A percentile compares a stretch with the other conserved stretches of the same genome.
phyloP scores from a whole-genome alignment of 225 moss, liverwort and hornwort species.

The Bryoerythrophyllum caledonicum region DNA sequence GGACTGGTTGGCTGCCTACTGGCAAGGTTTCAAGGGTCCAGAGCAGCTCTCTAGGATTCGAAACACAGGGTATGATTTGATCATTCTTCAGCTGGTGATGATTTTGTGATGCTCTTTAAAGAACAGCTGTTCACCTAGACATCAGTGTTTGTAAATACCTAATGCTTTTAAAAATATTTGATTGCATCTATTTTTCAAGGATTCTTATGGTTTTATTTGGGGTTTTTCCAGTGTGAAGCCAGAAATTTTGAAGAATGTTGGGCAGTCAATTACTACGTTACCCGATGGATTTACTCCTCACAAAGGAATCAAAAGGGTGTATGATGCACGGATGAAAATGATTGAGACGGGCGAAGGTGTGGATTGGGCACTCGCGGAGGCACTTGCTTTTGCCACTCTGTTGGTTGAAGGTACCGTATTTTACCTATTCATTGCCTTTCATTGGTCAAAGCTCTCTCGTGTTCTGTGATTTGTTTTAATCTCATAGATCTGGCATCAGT shows the following conservation, averaged over 20 bases:
- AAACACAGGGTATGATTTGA: slow-evolving; percentile 78
- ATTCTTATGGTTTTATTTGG: slow-evolving; percentile 24
- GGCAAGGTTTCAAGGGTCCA: slow-evolving; percentile 97
- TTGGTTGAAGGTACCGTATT: slow-evolving; percentile 64
- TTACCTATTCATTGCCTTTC: neutral
- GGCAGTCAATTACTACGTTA: slow-evolving; percentile 64
- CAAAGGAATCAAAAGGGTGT: slow-evolving; percentile 89
- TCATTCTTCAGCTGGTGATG: slow-evolving; percentile 6
- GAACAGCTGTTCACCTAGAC: neutral
- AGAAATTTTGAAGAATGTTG: slow-evolving; percentile 78
- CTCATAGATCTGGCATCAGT: neutral
- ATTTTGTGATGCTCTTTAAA: neutral
- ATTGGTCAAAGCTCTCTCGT: neutral
- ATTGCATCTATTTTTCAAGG: neutral
- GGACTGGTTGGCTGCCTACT: slow-evolving; percentile 96
- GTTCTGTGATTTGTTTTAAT: neutral
- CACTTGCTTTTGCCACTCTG: slow-evolving; percentile 94
- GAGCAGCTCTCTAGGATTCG: slow-evolving; percentile 93
- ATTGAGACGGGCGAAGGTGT: slow-evolving; percentile 76
- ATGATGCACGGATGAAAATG: slow-evolving; percentile 80
- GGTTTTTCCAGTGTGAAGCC: slow-evolving; percentile 71
- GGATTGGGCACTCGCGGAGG: slow-evolving; percentile 94
- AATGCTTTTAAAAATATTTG: neutral
- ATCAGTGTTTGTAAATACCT: neutral
- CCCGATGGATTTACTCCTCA: slow-evolving; percentile 78